Evolutionary conservation across 805 yeast species (phyloP).

Genomic region (Saccharomycopsis sp.): DNA sequence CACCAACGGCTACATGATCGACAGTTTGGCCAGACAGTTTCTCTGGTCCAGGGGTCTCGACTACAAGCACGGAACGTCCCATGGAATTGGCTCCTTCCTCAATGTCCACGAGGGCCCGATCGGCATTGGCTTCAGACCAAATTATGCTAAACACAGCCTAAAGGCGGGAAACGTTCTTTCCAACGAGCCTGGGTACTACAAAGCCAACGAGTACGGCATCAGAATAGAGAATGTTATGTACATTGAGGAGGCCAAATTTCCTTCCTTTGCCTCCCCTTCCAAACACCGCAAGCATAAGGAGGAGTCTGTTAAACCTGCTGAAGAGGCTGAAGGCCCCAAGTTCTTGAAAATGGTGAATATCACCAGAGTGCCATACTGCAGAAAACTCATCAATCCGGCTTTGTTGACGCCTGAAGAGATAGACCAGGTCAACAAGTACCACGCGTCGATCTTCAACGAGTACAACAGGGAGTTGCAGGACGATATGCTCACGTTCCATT

Average conservation of each 20-base stretch:
- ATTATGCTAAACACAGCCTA: constrained; percentile 44
- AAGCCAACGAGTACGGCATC: constrained; percentile 84
- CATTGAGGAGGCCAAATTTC: neutral
- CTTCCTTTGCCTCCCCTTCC: no score
- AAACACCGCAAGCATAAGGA: no score
- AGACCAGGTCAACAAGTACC: constrained; percentile 63
- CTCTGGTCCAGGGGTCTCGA: constrained; percentile 79
- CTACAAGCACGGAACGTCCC: constrained; percentile 94
- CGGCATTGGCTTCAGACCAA: constrained; percentile 57
- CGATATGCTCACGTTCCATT: constrained; percentile 53
- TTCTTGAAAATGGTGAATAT: constrained; percentile 74
- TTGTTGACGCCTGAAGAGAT: constrained; percentile 58
- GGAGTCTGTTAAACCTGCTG: neutral
- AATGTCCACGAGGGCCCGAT: constrained; percentile 95
- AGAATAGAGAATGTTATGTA: constrained; percentile 82
- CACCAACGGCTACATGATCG: constrained; percentile 70
- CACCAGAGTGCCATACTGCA: constrained; percentile 81
- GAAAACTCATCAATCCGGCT: constrained; percentile 55
- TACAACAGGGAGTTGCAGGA: constrained; percentile 46
- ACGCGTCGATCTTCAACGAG: constrained; percentile 46
- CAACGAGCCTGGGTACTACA: constrained; percentile 93
- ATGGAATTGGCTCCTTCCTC: constrained; percentile 89
- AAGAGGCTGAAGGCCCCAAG: constrained; percentile 16
- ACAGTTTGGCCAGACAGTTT: constrained; percentile 74
- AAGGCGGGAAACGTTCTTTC: constrained; percentile 69